Evolutionary conservation across 2,329 filamentous ascomycete genomes (phyloP), one percentile per base, ranked within the genome.

Genomic region (Venturia oleaginea): DNA sequence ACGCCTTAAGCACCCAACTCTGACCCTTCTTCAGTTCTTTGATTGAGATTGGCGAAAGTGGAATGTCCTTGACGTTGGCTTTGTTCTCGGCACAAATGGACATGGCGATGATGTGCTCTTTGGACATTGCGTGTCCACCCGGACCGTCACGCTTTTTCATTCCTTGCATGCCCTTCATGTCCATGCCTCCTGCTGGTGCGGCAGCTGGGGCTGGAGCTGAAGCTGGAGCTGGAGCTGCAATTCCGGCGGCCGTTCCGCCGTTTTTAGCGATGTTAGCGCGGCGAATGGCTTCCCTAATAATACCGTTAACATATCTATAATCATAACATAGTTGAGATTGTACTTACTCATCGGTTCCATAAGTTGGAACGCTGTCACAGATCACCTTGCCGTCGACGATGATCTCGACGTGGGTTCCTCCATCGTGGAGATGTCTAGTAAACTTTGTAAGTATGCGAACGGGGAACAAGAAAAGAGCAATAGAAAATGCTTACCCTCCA

Each of bases 41-140:
- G 15, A 65, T 32, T 4, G 17, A 3, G 2, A 64, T 40, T 11
- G 60, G 64, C 7, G 43, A 63, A 19, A 43, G 8, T 15, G 61
- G 61, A 2, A 62, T 34, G 13, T 62, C 61, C 40, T 48, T 62
- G 17, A 62, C n/a, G 10, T 19, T 19, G 32, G 61, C 61, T 17
- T 51, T 62, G 40, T 62, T 62, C 19, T 59, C 62, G 22, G 62
- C 46, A 19, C 62, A 64, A 30, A 55, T 64, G 34, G 27, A 38
- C 62, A 64, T 64, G 24, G 43, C 57, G 59, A 61, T 61, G 42
- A 64, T 61, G 57, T 64, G 63, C 48, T 64, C 22, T 22, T 22
- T 48, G 22, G 19, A 34, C 63, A 54, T 60, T 59, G 15, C 37
- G 38, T 60, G 54, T 19, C 40, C 46, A 15, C 40, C 61, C 4